These are phyloP conservation scores for Picea engelmannii DNA, from an alignment of 83 land plant species.

Conservation along the genomic window DNA sequence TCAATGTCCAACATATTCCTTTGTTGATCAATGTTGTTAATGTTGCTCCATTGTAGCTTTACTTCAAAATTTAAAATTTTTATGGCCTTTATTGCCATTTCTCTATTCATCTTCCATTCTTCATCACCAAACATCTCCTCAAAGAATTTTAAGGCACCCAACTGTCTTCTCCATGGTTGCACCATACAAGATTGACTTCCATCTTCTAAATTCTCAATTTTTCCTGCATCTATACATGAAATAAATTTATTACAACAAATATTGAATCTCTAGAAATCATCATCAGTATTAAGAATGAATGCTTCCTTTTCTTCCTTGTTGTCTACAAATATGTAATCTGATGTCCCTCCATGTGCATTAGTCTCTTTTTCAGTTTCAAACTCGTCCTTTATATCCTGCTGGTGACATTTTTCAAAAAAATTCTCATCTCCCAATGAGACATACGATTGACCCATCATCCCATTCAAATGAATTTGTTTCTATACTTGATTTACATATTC, in stretches of 20 bases:
- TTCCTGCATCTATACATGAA: neutral
- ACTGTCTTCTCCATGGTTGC: neutral
- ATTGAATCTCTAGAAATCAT: no score
- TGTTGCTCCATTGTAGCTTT: neutral
- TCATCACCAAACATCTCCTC: neutral
- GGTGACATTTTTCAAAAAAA: neutral
- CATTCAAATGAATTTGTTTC: no score
- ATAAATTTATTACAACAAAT: no score
- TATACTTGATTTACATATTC: no score
- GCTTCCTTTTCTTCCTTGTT: neutral
- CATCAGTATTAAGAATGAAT: no score
- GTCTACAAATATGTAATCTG: neutral
- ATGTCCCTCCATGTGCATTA: neutral
- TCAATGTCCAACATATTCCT: neutral
- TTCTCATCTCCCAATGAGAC: no score
- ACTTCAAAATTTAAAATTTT: neutral
- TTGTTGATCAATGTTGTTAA: neutral
- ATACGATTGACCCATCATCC: no score
- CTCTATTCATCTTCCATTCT: neutral
- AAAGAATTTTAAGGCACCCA: neutral
- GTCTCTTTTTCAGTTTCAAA: neutral
- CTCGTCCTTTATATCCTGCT: neutral
- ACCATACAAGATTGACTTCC: neutral
- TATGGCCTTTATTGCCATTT: neutral
- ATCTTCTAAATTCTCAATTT: neutral